Evolutionary conservation across 2,329 filamentous ascomycete genomes (phyloP), one percentile per base, ranked within the genome.

Genomic region (Epichloe baconii): DNA sequence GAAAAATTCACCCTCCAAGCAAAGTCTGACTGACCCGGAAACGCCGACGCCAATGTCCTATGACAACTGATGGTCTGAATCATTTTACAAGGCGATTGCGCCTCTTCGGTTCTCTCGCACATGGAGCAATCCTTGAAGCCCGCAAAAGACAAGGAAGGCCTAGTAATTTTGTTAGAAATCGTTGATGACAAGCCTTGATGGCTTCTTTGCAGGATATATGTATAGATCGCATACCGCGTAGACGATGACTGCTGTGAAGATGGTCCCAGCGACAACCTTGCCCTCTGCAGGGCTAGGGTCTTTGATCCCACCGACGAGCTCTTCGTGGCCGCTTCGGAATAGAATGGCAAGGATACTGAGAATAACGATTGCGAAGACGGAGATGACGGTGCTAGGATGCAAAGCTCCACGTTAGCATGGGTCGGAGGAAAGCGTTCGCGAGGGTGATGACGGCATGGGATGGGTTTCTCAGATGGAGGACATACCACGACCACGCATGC

Each of bases 401-500:
- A 31, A 37, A 55, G 42, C 45, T 52, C 42, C 11, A 52, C 51
- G 57, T 64, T 60, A 64, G 63, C 56, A 40, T 15, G 23, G 7
- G 19, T 12, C 19, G 31, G 5, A 19, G 12, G 4, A 21, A 45
- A 15, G 35, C n/a, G 45, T 35, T 17, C 31, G n/a, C 34, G n/a
- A 34, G 47, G 12, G 14, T n/a, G 38, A 21, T 15, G 40, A 50
- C 17, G 6, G 3, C 31, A 31, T 14, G 12, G 6, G 5, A 15
- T 23, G 38, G 12, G 31, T 34, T 31, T 12, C 31, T 14, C 3
- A 10, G 10, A 19, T 45, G 43, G 21, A 21, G 48, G 53, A 68
- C 81, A 65, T 75, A 96, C 90, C 90, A 95, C 74, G 83, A 88
- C 89, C 90, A 96, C 64, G 90, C 91, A 73, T 95, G 90, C 73